Evolutionary conservation across 192 early-diverging fungal species (phyloP), one percentile per base, ranked within the genome.

Genomic region (Coemansia sp.): DNA sequence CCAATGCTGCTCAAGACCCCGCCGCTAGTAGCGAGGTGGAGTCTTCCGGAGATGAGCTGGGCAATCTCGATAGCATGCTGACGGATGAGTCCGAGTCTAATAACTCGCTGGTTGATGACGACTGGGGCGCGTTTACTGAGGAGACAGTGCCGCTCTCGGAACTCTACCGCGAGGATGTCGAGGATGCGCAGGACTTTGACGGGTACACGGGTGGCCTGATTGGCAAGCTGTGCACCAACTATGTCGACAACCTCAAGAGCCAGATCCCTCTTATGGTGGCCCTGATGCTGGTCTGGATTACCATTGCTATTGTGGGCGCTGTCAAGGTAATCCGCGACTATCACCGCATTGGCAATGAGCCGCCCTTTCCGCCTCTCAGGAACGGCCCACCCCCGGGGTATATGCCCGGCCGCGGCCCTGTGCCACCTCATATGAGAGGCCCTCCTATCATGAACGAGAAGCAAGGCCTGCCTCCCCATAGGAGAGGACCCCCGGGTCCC

Each of bases 181-280:
- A 51, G 38, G 50, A 38, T 11, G 73, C 62, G 9, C 61, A 64
- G 33, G 51, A 54, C 39, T 67, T 47, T 32, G 54, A 47, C 28
- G 73, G 73, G 7, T 76, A 66, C 42, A 76, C 73, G 2, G 73
- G 73, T 6, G 73, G 73, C 4, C 10, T 69, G 5, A 37, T 76
- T 29, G 62, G 58, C 17, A 59, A 54, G 40, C 47, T 76, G 17
- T 51, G 62, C 32, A 66, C 68, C 36, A 21, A 17, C 21, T 76
- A 76, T 19, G 36, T 76, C 14, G 27, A 19, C 1, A 23, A 38
- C 16, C 46, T 76, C 22, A 40, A 44, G 32, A 27, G 37, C 19
- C 39, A 57, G 6, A 57, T 69, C 22, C 73, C 73, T 3, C 34
- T 57, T 8, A 54, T 64, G 32, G 25, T 69, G 17, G 57, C 59